Evolutionary conservation across 2,329 filamentous ascomycete species (phyloP).

Genomic region (Madurella fahalii): DNA sequence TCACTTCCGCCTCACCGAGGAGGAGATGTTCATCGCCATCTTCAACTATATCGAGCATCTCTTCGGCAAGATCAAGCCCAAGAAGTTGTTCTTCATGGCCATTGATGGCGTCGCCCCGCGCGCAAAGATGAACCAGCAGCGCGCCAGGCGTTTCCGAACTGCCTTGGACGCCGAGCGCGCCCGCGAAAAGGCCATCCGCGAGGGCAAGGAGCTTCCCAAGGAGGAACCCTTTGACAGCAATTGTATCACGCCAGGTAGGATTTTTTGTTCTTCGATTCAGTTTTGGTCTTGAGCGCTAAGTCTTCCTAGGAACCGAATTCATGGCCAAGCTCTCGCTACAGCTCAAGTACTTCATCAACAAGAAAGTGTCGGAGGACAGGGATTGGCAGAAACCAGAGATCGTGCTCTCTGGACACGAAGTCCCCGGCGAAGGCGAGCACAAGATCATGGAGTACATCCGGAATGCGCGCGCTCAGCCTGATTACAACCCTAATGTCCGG

Average conservation of each 20-base stretch:
- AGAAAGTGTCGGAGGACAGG: slow-evolving; percentile 93
- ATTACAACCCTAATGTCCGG: slow-evolving; percentile 87
- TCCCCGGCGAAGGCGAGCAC: slow-evolving; percentile 96
- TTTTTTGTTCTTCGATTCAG: neutral
- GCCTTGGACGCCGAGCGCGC: slow-evolving; percentile 86
- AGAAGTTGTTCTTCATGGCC: slow-evolving; percentile 99
- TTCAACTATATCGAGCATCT: slow-evolving; percentile 99
- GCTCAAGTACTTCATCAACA: slow-evolving; percentile 97
- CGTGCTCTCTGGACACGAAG: slow-evolving; percentile 94
- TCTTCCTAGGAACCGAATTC: slow-evolving; percentile 67
- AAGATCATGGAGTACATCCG: slow-evolving; percentile 99
- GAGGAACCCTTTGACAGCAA: slow-evolving; percentile 98
- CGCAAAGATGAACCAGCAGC: slow-evolving; percentile 99
- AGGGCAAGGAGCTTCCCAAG: slow-evolving; percentile 89
- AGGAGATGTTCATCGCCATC: slow-evolving; percentile 99
- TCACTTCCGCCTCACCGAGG: slow-evolving; percentile 88
- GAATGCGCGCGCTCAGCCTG: slow-evolving; percentile 89
- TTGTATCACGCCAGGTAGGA: slow-evolving; percentile 83
- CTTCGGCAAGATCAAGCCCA: slow-evolving; percentile 97
- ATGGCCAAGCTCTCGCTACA: slow-evolving; percentile 95
- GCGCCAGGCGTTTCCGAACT: slow-evolving; percentile 89
- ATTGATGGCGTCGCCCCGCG: slow-evolving; percentile 96
- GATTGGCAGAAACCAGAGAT: slow-evolving; percentile 98
- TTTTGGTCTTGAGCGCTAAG: neutral
- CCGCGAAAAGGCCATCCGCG: slow-evolving; percentile 83